Percentiles rank a stretch among this genome's conserved stretches.
Conservation (phyloP, 192 early-diverging fungal species). For the Coemansia sp. region DNA sequence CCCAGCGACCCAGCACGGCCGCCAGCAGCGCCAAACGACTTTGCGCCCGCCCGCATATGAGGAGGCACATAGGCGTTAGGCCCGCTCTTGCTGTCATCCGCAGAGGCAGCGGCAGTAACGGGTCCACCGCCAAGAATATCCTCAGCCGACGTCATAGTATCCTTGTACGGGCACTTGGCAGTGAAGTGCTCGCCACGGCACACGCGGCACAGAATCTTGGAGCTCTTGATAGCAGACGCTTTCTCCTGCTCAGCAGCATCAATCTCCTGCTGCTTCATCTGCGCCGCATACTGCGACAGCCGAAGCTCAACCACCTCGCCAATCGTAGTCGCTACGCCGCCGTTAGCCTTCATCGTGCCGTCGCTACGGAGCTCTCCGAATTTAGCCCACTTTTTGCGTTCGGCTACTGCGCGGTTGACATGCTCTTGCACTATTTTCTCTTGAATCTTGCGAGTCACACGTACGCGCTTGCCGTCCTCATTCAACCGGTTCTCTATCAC, state of each 20-base stretch:
- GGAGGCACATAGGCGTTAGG: conserved; percentile 87
- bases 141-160: conserved; percentile 81
- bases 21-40: conserved; percentile 19
- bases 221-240: conserved; percentile 63
- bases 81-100: conserved; percentile 45
- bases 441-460: conserved; percentile 81
- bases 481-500: conserved; percentile 83
- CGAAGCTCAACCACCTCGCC: conserved; percentile 88
- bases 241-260: conserved; percentile 62
- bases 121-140: conserved; percentile 57
- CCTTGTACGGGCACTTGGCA: conserved; percentile 97
- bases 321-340: conserved; percentile 84
- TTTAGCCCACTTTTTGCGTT: conserved; percentile 83
- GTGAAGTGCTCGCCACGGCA: conserved; percentile 98
- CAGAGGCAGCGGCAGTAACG: conserved; percentile 3
- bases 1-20: conserved; percentile 15
- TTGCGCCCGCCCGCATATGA: conserved; percentile 71
- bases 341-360: conserved; percentile 78
- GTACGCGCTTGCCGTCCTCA: conserved; percentile 91
- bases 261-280: conserved; percentile 67
- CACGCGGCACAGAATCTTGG: conserved; percentile 90
- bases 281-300: conserved; percentile 64
- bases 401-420: conserved; percentile 87
- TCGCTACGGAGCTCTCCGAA: conserved; percentile 76
- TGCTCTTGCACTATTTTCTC: conserved; percentile 76